A percentile compares a stretch with the other conserved stretches of the same genome.
phyloP scores from a whole-genome alignment of 139 green algal species.

The Astrephomene gubernaculifera region DNA sequence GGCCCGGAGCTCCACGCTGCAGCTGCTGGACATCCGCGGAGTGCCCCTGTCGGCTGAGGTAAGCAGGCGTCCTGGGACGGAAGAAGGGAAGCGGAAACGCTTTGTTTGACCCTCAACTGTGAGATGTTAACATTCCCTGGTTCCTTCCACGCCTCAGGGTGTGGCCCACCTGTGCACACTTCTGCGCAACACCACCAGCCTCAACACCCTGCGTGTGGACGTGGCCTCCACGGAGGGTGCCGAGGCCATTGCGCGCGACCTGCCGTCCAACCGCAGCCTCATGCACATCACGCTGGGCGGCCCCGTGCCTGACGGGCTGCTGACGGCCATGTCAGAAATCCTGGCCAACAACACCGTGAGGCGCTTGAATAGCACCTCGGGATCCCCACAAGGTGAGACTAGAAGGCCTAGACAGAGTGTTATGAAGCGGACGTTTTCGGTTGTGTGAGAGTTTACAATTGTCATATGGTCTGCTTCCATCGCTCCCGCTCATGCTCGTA shows the following conservation, averaged over 20 bases:
- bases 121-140: no score
- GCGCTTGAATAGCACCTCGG: background rate
- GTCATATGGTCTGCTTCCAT: no score
- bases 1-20: constrained; percentile 56
- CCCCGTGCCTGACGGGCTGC: constrained; percentile 63
- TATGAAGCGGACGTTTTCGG: no score
- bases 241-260: constrained; percentile 58
- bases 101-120: no score
- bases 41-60: constrained; percentile 51
- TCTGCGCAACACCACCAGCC: constrained; percentile 56
- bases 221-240: constrained; percentile 58
- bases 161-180: constrained; percentile 62
- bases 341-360: constrained; percentile 55
- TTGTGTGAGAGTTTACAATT: no score
- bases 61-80: no score
- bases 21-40: constrained; percentile 67
- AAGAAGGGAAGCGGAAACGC: no score
- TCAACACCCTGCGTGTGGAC: constrained; percentile 65
- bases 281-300: constrained; percentile 69
- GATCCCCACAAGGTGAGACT: no score
- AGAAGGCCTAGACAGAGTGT: no score
- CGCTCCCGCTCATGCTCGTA: no score
- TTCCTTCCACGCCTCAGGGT: constrained; percentile 32
- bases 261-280: constrained; percentile 59
- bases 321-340: constrained; percentile 54